A percentile compares a stretch with the other conserved stretches of the same genome.
These are phyloP conservation scores for Nannochloris sp. DNA, from an alignment of 139 green algal genomes.

Conservation along the genomic window DNA sequence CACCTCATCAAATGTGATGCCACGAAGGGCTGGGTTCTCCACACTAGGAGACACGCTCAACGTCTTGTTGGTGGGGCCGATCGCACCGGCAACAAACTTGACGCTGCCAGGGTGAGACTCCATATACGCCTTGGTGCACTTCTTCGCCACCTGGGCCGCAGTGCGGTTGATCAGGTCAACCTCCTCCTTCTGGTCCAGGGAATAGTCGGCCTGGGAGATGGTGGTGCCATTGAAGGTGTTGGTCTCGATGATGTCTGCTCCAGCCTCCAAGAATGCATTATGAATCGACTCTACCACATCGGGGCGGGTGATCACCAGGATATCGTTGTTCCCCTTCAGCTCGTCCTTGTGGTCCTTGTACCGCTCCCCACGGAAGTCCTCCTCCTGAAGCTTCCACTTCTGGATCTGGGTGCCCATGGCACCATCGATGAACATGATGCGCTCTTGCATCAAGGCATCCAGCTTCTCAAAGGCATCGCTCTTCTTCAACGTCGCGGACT, in stretches of 20 bases:
- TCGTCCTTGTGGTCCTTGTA: constrained; percentile 72
- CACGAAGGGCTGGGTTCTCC: constrained; percentile 90
- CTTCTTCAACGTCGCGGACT: constrained; percentile 29
- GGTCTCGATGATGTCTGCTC: constrained; percentile 97
- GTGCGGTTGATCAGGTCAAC: constrained; percentile 84
- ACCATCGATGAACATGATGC: constrained; percentile 92
- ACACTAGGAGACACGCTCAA: constrained; percentile 90
- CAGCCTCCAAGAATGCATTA: constrained; percentile 76
- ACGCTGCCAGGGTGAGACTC: constrained; percentile 56
- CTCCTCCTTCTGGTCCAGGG: constrained; percentile 76
- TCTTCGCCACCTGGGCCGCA: constrained; percentile 80
- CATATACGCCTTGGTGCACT: constrained; percentile 60
- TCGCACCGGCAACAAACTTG: constrained; percentile 89
- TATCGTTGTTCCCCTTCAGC: constrained; percentile 97
- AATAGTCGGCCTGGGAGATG: constrained; percentile 87
- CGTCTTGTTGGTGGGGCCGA: constrained; percentile 96
- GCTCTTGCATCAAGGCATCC: constrained; percentile 71
- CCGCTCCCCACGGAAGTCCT: constrained; percentile 76
- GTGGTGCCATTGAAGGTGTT: constrained; percentile 97
- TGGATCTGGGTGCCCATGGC: constrained; percentile 93
- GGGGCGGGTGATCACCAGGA: constrained; percentile 89
- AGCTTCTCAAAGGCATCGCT: constrained; percentile 58
- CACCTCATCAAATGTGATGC: constrained; percentile 93
- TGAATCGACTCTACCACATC: constrained; percentile 94
- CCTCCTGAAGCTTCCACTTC: constrained; percentile 73